Percentiles rank a stretch among this genome's conserved stretches.
These are phyloP conservation scores for Thinopyrum obtusiflorum DNA, from an alignment of 202 grass and related monocot genomes.

Conservation along the genomic window DNA sequence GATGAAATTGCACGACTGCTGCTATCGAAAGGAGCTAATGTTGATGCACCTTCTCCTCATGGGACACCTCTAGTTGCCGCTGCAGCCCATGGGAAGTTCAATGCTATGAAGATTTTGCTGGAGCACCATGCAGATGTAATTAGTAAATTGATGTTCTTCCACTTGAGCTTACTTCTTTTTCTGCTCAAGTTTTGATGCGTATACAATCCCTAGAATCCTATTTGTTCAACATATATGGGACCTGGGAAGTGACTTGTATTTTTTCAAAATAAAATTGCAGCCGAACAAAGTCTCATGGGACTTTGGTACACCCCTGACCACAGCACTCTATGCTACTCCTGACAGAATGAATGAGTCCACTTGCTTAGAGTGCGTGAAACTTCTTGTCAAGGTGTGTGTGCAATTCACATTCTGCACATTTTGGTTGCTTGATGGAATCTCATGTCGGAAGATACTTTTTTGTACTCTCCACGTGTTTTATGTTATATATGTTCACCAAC, in stretches of 20 bases:
- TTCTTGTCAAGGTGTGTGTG: slow-evolving; percentile 33
- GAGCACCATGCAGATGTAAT: slow-evolving; percentile 42
- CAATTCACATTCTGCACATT: not conserved
- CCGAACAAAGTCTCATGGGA: slow-evolving; percentile 18
- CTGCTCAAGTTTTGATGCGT: not conserved
- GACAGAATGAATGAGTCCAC: slow-evolving; percentile 27
- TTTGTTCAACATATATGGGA: not conserved
- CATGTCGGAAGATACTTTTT: not conserved
- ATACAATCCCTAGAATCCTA: not conserved
- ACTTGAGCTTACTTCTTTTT: not conserved
- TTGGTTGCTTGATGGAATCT: not conserved
- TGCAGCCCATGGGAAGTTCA: slow-evolving; percentile 24
- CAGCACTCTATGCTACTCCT: slow-evolving; percentile 29
- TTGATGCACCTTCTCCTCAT: slow-evolving; percentile 26
- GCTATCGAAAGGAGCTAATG: slow-evolving; percentile 37
- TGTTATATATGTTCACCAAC: not conserved
- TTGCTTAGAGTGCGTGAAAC: slow-evolving; percentile 30
- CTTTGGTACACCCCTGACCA: slow-evolving; percentile 19
- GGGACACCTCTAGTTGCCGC: slow-evolving; percentile 36
- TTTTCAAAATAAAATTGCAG: slow-evolving; percentile 23
- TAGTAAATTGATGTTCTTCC: slow-evolving; percentile 2
- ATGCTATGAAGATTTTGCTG: slow-evolving; percentile 32
- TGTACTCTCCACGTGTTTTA: not conserved
- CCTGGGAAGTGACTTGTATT: not conserved
- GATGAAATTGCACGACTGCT: slow-evolving; percentile 28